Evolutionary conservation across 352 stramenopile species (phyloP).

Genomic region (Globisporangium nunn): DNA sequence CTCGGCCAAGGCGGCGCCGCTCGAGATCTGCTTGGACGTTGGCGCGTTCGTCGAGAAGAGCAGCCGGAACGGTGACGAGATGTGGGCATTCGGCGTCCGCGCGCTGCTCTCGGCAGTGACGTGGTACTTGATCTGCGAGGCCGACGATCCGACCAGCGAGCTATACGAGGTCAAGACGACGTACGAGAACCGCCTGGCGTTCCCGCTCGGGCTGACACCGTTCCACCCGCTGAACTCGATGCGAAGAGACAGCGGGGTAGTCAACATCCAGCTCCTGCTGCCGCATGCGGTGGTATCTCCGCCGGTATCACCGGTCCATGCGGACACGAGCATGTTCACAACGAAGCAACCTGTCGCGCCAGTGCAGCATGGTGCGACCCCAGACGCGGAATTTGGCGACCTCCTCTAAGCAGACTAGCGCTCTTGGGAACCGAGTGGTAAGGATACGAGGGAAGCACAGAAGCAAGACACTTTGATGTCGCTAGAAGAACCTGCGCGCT

Average conservation of each 20-base stretch:
- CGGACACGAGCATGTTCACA: too few relatives aligned
- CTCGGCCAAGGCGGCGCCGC: slow-evolving; percentile 48
- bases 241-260: slow-evolving; percentile 36
- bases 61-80: background rate
- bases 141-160: slow-evolving; percentile 52
- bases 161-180: slow-evolving; percentile 47
- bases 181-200: slow-evolving; percentile 57
- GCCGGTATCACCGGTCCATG: background rate
- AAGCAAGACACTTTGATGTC: background rate
- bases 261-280: slow-evolving; percentile 26
- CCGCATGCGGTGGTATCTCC: background rate
- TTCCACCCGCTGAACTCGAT: slow-evolving; percentile 41
- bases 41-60: slow-evolving; percentile 36
- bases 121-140: slow-evolving; percentile 68
- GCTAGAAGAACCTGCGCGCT: background rate
- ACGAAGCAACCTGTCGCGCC: background rate
- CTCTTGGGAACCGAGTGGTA: too few relatives aligned
- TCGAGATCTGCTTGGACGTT: slow-evolving; percentile 51
- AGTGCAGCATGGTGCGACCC: background rate
- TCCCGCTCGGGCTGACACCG: slow-evolving; percentile 44
- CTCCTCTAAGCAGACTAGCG: background rate
- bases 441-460: too few relatives aligned
- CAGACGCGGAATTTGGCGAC: background rate
- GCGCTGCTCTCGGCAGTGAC: slow-evolving; percentile 43
- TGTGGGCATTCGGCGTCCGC: slow-evolving; percentile 61